Evolutionary conservation across 306 rosid genomes (phyloP), one percentile per base, ranked within the genome.

Genomic region (Castanospermum australe): DNA sequence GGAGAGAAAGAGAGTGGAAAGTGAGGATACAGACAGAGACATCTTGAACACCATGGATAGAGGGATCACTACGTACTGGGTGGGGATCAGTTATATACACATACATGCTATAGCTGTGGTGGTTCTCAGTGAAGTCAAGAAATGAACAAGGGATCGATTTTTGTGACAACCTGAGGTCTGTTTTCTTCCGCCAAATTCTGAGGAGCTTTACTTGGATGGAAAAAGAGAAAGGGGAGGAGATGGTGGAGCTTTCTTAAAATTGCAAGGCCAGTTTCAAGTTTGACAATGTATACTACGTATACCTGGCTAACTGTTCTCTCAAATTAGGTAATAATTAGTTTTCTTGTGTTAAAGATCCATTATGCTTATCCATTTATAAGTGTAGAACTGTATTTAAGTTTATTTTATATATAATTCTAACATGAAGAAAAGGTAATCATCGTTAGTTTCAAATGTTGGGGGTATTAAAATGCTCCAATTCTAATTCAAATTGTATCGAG

Each of bases 171-270:
- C 59, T 17, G 1, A 13, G 71, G 69, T 73, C 21, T 64, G 41
- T 4, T 52, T 72, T 72, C 5, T 55, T 55, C 52, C 22, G 28
- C 77, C 81, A 57, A 45, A 3, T 36, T 36, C 38, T 57, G 13
- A 48, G 86, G 80, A 66, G 20, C 4, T 17, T 78, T 78, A 22
- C 17, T 45, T 75, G 77, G 79, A 78, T 67, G 28, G 6, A 55
- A 77, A 30, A 33, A 15, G 50, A 64, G 44, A 35, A 32, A 3
- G 4, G 8, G 24, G 52, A 59, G 41, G 3, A 50, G 39, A 71
- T 14, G 44, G 54, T 41, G 76, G 80, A 74, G 14, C 15, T 38
- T 25, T 52, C 67, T 80, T 41, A 18, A 41, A 17, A 45, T 80
- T 71, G 66, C 60, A 18, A 41, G 73, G 60, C 50, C 2, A 38